phyloP scores from a whole-genome alignment of 495 filamentous ascomycete genomes.

The Tuber indicum region DNA sequence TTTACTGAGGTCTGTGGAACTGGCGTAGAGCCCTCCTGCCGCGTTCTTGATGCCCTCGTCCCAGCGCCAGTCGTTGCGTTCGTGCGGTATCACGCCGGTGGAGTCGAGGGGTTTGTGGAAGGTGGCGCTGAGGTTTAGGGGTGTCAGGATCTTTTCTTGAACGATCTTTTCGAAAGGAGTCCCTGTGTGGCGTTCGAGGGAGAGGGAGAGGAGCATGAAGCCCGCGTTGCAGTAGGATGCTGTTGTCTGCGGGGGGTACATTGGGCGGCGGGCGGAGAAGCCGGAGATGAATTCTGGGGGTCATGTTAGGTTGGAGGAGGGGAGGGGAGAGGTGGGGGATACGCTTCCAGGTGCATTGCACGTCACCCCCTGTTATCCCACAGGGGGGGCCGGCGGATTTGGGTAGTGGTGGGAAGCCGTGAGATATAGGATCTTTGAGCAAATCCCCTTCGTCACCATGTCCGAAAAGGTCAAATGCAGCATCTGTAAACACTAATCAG shows the following conservation, averaged over 20 bases:
- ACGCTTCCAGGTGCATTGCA: not conserved
- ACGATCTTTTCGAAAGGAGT: not conserved
- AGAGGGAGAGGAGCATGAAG: constrained; percentile 1
- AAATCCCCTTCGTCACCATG: not conserved
- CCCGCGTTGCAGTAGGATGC: not conserved
- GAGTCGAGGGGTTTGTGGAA: constrained; percentile 32
- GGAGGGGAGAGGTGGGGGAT: not conserved
- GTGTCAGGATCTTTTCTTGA: not conserved
- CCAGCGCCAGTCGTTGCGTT: constrained; percentile 18
- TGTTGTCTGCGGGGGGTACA: not conserved
- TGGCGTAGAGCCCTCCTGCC: constrained; percentile 17
- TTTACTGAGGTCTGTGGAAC: constrained; percentile 15
- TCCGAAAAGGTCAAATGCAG: not conserved
- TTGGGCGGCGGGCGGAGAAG: not conserved
- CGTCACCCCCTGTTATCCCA: not conserved
- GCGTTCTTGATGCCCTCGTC: constrained; percentile 16
- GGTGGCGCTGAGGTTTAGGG: constrained; percentile 25
- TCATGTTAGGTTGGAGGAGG: not conserved
- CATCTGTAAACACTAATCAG: not conserved
- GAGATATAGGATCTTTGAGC: not conserved
- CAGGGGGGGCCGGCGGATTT: not conserved
- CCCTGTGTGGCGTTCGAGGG: not conserved
- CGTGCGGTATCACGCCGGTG: constrained; percentile 36
- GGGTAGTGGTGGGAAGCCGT: not conserved
- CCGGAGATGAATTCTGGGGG: constrained; percentile 1